These are phyloP conservation scores for Collybia sp. DNA, from an alignment of 768 basidiomycete species.

Conservation along the genomic window DNA sequence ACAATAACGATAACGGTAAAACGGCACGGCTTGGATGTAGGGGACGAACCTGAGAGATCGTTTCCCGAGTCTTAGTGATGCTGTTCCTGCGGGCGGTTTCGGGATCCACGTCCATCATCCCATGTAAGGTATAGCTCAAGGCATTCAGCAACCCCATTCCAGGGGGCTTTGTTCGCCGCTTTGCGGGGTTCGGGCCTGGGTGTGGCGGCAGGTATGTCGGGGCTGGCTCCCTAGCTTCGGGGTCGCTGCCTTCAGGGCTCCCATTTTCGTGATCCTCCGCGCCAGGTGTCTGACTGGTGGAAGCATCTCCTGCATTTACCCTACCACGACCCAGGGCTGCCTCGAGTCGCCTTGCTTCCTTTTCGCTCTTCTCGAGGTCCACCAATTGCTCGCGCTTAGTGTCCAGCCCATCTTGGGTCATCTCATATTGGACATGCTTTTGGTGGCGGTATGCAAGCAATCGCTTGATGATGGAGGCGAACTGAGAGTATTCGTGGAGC, in stretches of 20 bases:
- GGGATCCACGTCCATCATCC: slow-evolving; percentile 99
- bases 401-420: slow-evolving; percentile 90
- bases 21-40: not conserved
- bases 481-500: slow-evolving; percentile 92
- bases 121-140: slow-evolving; percentile 89
- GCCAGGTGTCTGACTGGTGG: slow-evolving; percentile 8
- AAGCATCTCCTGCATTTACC: slow-evolving; percentile 14
- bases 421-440: slow-evolving; percentile 97
- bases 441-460: slow-evolving; percentile 93
- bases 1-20: too few relatives aligned
- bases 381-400: slow-evolving; percentile 79
- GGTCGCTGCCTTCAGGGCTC: slow-evolving; percentile 12
- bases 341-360: slow-evolving; percentile 84
- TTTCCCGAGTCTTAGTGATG: slow-evolving; percentile 92
- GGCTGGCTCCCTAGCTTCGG: slow-evolving; percentile 23
- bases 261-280: slow-evolving; percentile 22
- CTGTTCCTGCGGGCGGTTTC: slow-evolving; percentile 91
- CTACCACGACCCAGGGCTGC: slow-evolving; percentile 73
- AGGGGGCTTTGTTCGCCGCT: slow-evolving; percentile 53
- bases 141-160: slow-evolving; percentile 89
- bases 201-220: slow-evolving; percentile 65
- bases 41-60: slow-evolving; percentile 82
- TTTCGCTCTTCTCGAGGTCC: slow-evolving; percentile 89
- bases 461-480: slow-evolving; percentile 91
- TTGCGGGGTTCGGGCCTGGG: slow-evolving; percentile 69